Evolutionary conservation across 331 rosid species (phyloP).

Genomic region (Prunus yedoensis): DNA sequence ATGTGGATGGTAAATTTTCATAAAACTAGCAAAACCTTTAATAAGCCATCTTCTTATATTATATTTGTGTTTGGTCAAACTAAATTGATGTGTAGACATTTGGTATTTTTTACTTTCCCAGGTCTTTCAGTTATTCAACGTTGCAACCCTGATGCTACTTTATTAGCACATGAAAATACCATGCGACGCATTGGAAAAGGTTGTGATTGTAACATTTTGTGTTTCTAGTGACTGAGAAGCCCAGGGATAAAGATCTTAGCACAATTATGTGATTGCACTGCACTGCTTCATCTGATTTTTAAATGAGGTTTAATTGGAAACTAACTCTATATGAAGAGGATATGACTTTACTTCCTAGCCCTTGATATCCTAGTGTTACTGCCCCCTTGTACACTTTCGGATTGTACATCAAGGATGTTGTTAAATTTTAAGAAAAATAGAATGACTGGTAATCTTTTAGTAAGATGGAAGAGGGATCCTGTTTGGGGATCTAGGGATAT

Average conservation of each 20-base stretch:
- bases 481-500: not conserved
- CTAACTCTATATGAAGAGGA: not conserved
- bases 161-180: slow-evolving; percentile 83
- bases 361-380: not conserved
- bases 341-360: not conserved
- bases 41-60: not conserved
- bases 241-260: not conserved
- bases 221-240: not conserved
- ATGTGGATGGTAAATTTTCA: slow-evolving; percentile 70
- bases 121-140: slow-evolving; percentile 82
- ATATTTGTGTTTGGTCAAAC: not conserved
- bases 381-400: not conserved
- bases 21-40: not conserved
- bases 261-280: not conserved
- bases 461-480: not conserved
- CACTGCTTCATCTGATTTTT: not conserved
- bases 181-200: slow-evolving; percentile 70
- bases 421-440: not conserved
- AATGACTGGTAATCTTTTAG: not conserved
- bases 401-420: not conserved
- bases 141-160: slow-evolving; percentile 72
- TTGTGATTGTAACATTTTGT: slow-evolving; percentile 20
- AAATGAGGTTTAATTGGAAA: not conserved
- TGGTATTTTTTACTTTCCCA: slow-evolving; percentile 28
- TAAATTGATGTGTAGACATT: not conserved